Conservation (phyloP, 2,329 filamentous ascomycete genomes). For the Cylindrodendrum hubeiense region DNA sequence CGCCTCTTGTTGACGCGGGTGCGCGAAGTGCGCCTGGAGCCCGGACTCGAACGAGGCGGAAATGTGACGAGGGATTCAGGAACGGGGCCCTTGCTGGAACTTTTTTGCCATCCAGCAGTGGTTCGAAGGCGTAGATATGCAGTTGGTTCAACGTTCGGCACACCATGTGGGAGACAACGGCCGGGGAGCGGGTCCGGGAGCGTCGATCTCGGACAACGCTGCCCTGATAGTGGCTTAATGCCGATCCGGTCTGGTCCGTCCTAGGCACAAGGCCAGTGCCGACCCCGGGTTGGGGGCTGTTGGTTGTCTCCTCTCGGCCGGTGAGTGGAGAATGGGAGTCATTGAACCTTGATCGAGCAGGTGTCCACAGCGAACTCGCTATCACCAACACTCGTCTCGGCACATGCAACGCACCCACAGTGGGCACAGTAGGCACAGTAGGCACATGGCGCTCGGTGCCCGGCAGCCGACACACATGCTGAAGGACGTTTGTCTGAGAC, state of each 20-base stretch:
- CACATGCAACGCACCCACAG: neutral
- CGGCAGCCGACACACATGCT: neutral
- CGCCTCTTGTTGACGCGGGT: conserved; percentile 29
- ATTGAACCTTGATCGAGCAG: conserved; percentile 32
- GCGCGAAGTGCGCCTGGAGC: conserved; percentile 28
- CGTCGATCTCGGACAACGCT: conserved; percentile 34
- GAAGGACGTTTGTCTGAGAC: neutral
- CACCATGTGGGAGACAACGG: conserved; percentile 27
- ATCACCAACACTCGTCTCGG: conserved; percentile 35
- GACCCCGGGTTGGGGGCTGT: conserved; percentile 22
- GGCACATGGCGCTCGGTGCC: neutral
- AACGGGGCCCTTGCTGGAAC: conserved; percentile 25
- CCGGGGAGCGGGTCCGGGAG: conserved; percentile 27
- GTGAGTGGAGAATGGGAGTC: conserved; percentile 22
- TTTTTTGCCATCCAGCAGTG: conserved; percentile 16
- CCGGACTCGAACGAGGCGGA: conserved; percentile 19
- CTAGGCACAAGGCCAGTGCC: conserved; percentile 5
- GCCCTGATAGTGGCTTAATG: conserved; percentile 35
- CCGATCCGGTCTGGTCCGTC: conserved; percentile 31
- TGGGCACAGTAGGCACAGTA: neutral
- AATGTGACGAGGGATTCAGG: conserved; percentile 24
- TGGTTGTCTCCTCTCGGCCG: conserved; percentile 32
- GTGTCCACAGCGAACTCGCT: conserved; percentile 23
- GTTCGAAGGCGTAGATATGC: conserved; percentile 34
- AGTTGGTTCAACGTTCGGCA: conserved; percentile 40